Base-by-base conservation (phyloP, 2,329 filamentous ascomycete genomes). In the Macrophomina tecta region DNA sequence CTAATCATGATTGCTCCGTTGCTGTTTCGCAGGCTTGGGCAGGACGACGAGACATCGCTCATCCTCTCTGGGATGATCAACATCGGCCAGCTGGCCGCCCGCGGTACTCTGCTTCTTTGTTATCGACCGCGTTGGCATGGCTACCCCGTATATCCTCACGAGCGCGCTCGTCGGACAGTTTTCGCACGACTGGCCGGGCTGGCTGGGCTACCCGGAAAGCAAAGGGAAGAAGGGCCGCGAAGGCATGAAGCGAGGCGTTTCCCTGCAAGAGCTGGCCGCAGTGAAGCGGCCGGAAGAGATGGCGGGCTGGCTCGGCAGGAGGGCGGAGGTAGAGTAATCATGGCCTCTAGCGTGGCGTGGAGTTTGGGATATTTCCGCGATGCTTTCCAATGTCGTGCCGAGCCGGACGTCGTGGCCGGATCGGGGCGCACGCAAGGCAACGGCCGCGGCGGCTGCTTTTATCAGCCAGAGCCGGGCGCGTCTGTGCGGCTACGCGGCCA, bases 111-210 rank as follows among this genome's bases (percentile, higher is more conserved):
- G 64, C 53, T 68, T 69, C 64, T 61, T 58, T 32, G 53, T 69
- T 40, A 70, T 69, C 51, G 67, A 70, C 58, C 56, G 66, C 6
- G 66, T 82, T 36, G 66, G 66, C 23, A 67, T 63, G 67, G 53
- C 68, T 68, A 71, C 81, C 16, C 80, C 81, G 0, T 84, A 85
- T 67, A 71, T 81, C 4, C 77, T 83, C 48, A 85, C 87, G 46
- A 83, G 86, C 0, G 77, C 84, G 3, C 76, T 89, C 16, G 84
- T 88, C 3, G 85, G 84, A 1, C 76, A 82, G 12, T 89, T 81
- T 72, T 81, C 79, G 11, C 71, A 80, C 32, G 76, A 84, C 67
- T 88, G 85, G 85, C 72, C 80, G 0, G 73, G 77, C 83, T 68
- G 87, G 87, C 9, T 87, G 85, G 85, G 78, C 78, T 14, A 82